These are phyloP conservation scores for Camptophora hylomeconis DNA, from an alignment of 2,329 filamentous ascomycete genomes.

Conservation along the genomic window DNA sequence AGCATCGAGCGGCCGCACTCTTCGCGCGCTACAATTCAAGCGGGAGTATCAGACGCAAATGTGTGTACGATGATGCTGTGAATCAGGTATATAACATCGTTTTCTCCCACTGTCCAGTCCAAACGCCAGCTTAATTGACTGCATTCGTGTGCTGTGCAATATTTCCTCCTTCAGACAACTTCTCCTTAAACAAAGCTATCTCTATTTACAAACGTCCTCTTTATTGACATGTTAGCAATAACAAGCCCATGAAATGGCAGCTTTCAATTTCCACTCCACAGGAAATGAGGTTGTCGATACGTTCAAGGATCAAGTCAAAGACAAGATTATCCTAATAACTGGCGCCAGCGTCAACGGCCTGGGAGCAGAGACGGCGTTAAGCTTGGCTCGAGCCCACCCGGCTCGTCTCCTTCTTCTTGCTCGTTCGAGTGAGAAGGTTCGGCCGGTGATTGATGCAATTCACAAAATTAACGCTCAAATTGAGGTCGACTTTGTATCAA, in stretches of 20 bases:
- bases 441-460: conserved; percentile 18
- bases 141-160: too few relatives aligned
- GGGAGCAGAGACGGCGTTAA: conserved; percentile 18
- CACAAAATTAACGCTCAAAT: conserved; percentile 9
- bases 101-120: too few relatives aligned
- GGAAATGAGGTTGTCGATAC: conserved; percentile 20
- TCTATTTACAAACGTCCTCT: neutral
- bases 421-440: conserved; percentile 16
- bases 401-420: conserved; percentile 20
- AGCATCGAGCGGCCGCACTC: too few relatives aligned
- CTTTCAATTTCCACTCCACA: conserved; percentile 19
- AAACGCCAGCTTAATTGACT: too few relatives aligned
- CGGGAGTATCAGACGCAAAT: too few relatives aligned
- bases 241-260: conserved; percentile 14
- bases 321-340: conserved; percentile 20
- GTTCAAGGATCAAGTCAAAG: conserved; percentile 21
- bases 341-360: conserved; percentile 18
- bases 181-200: too few relatives aligned
- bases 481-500: conserved; percentile 12
- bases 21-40: too few relatives aligned
- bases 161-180: too few relatives aligned
- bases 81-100: too few relatives aligned
- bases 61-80: too few relatives aligned
- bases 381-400: conserved; percentile 19
- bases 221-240: neutral